Evolutionary conservation across 2,329 filamentous ascomycete genomes (phyloP), one percentile per base, ranked within the genome.

Genomic region (Orbilia javanica): DNA sequence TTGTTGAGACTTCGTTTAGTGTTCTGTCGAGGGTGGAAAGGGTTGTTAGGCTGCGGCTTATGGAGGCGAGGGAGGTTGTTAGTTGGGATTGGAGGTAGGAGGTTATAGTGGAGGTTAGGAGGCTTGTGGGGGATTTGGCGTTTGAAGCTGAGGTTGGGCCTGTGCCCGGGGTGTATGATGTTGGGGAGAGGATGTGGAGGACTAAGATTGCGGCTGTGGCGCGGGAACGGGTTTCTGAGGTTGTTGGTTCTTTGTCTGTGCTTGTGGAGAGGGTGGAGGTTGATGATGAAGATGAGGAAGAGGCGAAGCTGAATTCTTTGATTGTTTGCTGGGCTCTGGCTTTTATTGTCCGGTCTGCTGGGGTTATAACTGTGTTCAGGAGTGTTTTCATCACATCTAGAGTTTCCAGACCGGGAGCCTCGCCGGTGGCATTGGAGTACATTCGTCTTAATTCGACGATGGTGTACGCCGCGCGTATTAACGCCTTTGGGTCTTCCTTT

Each of bases 21-120:
- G 93, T 92, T 64, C 93, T 89, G 57, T 98, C 94, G 31, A 98
- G 87, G 0, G 89, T 91, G 0, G 95, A 93, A 1, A 98, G 87
- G 73, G 93, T 92, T 3, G 91, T 90, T 15, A 99, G 87, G 0
- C 93, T 91, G 22, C 94, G 88, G 0, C 92, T 87, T 8, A 99
- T 86, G 0, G 90, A 88, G 11, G 92, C 90, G 5, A 95, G 87
- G 44, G 93, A 94, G 53, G 91, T 91, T 77, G 94, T 93, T 13
- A 97, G 86, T 1, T 93, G 89, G 0, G 92, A 92, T 67, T 94
- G 91, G 63, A 98, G 88, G 82, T 97, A 97, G 0, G 90, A 88
- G 83, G 97, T 93, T 6, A 98, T 85, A 0, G 92, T 89, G 77
- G 90, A 88, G 29, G 97, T 87, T 65, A 98, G 88, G 4, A 95